Evolutionary conservation across 2,329 filamentous ascomycete genomes (phyloP), one percentile per base, ranked within the genome.

Genomic region (Exophiala bonariae): DNA sequence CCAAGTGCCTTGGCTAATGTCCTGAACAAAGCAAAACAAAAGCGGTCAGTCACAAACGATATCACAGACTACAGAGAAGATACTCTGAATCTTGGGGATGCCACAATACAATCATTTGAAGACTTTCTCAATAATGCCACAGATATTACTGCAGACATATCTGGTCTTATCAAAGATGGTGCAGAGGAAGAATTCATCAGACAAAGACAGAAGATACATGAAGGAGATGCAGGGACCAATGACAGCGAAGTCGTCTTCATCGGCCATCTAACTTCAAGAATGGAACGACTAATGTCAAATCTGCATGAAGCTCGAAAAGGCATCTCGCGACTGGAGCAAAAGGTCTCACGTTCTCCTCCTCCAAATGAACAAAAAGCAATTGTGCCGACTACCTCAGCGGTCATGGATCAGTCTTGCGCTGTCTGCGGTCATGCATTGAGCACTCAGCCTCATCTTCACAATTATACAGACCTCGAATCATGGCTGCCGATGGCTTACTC

Each of bases 401-500:
- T 42, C 19, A 19, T 34, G 11, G 31, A 7, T n/a, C 48, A 49
- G 19, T 23, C 44, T 3, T 54, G 48, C 26, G 14, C 23, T 8
- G 42, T 46, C 4, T 54, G 51, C 26, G 51, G 51, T 36, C 41
- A 30, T 22, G 26, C 26, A 30, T 26, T 18, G 36, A 45, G 18
- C 19, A 41, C 40, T 28, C 26, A 42, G 20, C 18, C 35, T 13
- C 41, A 38, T 36, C 33, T 16, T 22, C 45, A 44, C 34, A 33
- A 11, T 10, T 26, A 41, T 14, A 8, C 22, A 11, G 19, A 20
- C 44, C 66, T 80, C 47, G 67, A 70, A 17, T 74, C 78, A 48
- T 66, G 67, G 14, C 61, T 81, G 30, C 64, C 75, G 32, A 73
- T 83, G 30, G 68, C 71, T 26, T 77, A 77, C 44, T 75, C 73